Evolutionary conservation across 2,329 filamentous ascomycete genomes (phyloP), one percentile per base, ranked within the genome.

Genomic region (Endoconidiophora laricicola): DNA sequence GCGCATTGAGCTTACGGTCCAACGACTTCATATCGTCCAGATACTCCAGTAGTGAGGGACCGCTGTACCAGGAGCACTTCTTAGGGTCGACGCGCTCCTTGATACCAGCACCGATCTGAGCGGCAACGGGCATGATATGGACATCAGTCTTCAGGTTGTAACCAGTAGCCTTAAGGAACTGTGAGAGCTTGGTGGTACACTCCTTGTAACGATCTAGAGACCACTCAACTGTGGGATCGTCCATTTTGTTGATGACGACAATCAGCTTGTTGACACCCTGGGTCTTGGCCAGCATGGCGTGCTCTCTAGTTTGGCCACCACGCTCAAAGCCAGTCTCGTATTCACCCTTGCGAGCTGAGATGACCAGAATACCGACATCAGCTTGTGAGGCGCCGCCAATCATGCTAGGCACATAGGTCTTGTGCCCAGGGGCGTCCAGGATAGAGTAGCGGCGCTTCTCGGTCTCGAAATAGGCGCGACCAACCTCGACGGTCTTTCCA

Each of bases 181-280:
- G 76, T 14, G 79, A 66, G 46, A 98, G 78, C 70, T 96, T 98
- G 57, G 80, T 80, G 3, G 80, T 88, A 66, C 91, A 98, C 68
- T 98, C 91, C 60, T 86, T 81, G 70, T 86, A 98, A 51, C 91
- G 81, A 39, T 85, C 84, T 59, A 95, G 79, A 49, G 84, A 91
- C 93, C 93, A 98, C 61, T 94, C 78, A 47, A 98, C 93, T 2
- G 91, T 98, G 9, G 82, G 72, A 63, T 98, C 91, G 62, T 98
- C 91, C 93, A 98, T 98, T 74, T 98, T 98, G 78, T 98, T 98
- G 63, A 95, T 88, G 48, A 76, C 91, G 26, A 98, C 81, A 43
- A 96, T 73, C 50, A 98, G 75, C 69, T 95, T 95, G 74, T 94
- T 94, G 54, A 98, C 91, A 67, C 91, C 91, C 63, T 94, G 90